Percentiles rank a stretch among this genome's conserved stretches.
phyloP scores from a whole-genome alignment of 768 basidiomycete genomes.

The Galerina marginata region DNA sequence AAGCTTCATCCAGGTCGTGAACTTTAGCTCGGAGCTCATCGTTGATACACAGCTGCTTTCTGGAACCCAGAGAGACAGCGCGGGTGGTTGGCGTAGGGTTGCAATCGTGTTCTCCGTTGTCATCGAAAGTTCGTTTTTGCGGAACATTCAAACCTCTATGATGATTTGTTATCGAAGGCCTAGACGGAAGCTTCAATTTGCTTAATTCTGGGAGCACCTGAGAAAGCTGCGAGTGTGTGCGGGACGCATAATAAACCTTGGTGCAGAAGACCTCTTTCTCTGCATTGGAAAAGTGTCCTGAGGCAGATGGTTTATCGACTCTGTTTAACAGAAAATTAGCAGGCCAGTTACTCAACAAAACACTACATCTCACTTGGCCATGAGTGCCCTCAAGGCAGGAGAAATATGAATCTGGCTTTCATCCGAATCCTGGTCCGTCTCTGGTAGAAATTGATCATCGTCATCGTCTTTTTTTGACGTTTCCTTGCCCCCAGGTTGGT shows the following conservation, averaged over 20 bases:
- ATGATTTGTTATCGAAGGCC: slow-evolving; percentile 31
- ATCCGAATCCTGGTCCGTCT: slow-evolving; percentile 44
- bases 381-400: slow-evolving; percentile 76
- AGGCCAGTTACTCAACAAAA: not conserved
- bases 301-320: slow-evolving; percentile 38
- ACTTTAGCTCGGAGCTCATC: slow-evolving; percentile 67
- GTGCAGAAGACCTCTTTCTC: slow-evolving; percentile 65
- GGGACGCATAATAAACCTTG: slow-evolving; percentile 92
- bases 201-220: slow-evolving; percentile 88
- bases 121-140: slow-evolving; percentile 27
- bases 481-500: not conserved
- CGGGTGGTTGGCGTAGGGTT: slow-evolving; percentile 44
- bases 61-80: slow-evolving; percentile 85
- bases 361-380: slow-evolving; percentile 66
- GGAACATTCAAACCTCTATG: slow-evolving; percentile 22
- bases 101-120: slow-evolving; percentile 28
- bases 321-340: slow-evolving; percentile 19
- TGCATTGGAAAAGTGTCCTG: slow-evolving; percentile 21
- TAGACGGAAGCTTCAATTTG: slow-evolving; percentile 59
- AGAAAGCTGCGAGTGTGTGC: slow-evolving; percentile 94
- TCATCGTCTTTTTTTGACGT: slow-evolving; percentile 41
- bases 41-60: slow-evolving; percentile 93
- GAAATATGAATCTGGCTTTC: slow-evolving; percentile 65
- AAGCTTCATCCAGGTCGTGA: slow-evolving; percentile 85
- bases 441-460: slow-evolving; percentile 79